A percentile compares a stretch with the other conserved stretches of the same genome.
Evolutionary conservation across 2,329 filamentous ascomycete species (phyloP).

Genomic region (Botryotinia calthae): DNA sequence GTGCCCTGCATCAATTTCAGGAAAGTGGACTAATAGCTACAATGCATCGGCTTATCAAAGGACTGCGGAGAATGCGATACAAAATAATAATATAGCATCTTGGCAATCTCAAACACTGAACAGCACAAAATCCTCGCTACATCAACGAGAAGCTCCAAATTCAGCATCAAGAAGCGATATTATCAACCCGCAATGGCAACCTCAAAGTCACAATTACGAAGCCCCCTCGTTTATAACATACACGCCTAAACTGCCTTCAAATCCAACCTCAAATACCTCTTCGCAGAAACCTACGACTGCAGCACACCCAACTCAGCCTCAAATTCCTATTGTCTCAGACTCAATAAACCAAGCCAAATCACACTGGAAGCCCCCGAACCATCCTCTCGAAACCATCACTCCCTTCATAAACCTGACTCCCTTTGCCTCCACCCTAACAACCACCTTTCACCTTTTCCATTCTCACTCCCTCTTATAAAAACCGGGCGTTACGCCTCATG

Average conservation of each 20-base stretch:
- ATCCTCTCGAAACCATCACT: conserved; percentile 1
- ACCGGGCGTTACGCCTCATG: neutral
- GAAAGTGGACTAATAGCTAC: neutral
- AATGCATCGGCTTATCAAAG: neutral
- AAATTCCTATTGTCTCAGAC: neutral
- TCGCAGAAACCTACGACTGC: neutral
- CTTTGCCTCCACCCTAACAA: neutral
- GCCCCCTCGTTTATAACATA: neutral
- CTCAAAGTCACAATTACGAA: neutral
- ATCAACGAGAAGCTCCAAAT: neutral
- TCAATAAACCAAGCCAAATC: neutral
- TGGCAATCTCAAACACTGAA: neutral
- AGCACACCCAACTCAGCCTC: neutral
- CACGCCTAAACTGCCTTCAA: neutral
- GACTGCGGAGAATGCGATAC: neutral
- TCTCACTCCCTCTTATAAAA: conserved; percentile 1
- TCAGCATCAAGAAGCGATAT: neutral
- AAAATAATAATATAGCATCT: neutral
- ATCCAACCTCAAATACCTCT: no score
- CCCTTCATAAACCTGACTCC: conserved; percentile 4
- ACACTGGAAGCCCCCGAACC: neutral
- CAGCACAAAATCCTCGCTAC: neutral
- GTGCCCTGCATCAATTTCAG: neutral
- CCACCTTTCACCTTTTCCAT: neutral
- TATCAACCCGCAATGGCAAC: neutral